phyloP scores from a whole-genome alignment of 2,329 filamentous ascomycete genomes.

The Beauveria sp. region DNA sequence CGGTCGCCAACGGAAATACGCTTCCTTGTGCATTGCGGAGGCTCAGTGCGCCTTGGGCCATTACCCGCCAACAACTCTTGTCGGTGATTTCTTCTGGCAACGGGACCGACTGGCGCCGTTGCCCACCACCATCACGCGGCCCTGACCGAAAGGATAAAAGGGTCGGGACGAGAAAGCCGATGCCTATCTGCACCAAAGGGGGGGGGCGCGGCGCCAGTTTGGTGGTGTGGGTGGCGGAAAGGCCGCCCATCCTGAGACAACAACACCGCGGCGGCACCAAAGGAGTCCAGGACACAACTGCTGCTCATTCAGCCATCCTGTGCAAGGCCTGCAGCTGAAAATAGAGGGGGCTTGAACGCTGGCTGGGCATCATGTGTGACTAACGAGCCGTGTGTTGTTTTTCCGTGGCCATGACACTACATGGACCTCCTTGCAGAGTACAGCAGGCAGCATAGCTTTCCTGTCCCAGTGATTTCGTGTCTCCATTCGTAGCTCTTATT shows the following conservation, averaged over 20 bases:
- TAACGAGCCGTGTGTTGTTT: not conserved
- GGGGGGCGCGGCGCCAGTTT: not conserved
- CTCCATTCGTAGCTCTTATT: not conserved
- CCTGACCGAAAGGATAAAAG: not conserved
- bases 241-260: not conserved
- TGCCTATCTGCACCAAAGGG: not conserved
- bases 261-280: not conserved
- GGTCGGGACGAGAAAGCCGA: constrained; percentile 1
- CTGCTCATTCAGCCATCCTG: not conserved
- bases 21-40: not conserved
- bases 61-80: not conserved
- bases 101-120: not conserved
- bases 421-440: not conserved
- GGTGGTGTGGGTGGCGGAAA: not conserved
- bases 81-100: not conserved
- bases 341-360: not conserved
- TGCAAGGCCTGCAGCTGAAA: not conserved
- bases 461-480: not conserved
- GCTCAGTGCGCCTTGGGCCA: not conserved
- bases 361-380: not conserved
- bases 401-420: not conserved
- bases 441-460: not conserved
- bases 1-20: not conserved
- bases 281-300: not conserved
- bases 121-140: not conserved